Evolutionary conservation across 2,329 filamentous ascomycete species (phyloP), one percentile per base, ranked within the genome.

Genomic region (Monosporascus cannonballus): DNA sequence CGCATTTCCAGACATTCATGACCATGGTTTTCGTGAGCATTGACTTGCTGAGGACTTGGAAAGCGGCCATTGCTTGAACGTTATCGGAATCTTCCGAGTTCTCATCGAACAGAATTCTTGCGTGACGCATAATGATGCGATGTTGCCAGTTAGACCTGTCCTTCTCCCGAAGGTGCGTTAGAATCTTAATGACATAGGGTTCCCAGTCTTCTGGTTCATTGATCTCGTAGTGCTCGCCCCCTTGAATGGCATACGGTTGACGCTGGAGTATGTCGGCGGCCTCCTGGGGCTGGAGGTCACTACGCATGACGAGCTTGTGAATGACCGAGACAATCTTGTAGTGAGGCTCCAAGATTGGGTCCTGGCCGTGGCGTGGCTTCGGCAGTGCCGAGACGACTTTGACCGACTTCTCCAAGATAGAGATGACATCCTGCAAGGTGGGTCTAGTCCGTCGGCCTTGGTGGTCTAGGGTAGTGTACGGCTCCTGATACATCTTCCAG

Each of bases 101-200:
- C 30, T 77, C 73, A 49, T 76, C 73, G 50, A 80, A 82, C 7
- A 84, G 61, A 20, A 85, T 79, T 36, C 71, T 73, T 2, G 81
- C 77, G 62, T 89, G 85, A 24, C 91, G 84, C 64, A 87, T 85
- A 50, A 90, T 89, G 72, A 96, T 91, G 20, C 92, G 87, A 67
- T 96, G 92, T 65, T 96, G 92, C 92, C 92, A 96, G 62, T 94
- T 93, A 1, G 89, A 88, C 73, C 96, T 95, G 70, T 96, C 92
- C 55, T 90, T 90, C 48, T 84, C 81, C 14, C 77, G 76, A 9
- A 84, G 65, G 50, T 75, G 75, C 7, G 71, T 71, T 41, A 84
- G 63, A 46, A 73, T 79, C 47, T 73, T 72, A 39, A 82, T 76
- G 6, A 83, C 70, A 48, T 78, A 81, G 36, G 73, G 71, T 47